Evolutionary conservation across 768 basidiomycete species (phyloP).

Genomic region (Rhizopogon vinicolor): DNA sequence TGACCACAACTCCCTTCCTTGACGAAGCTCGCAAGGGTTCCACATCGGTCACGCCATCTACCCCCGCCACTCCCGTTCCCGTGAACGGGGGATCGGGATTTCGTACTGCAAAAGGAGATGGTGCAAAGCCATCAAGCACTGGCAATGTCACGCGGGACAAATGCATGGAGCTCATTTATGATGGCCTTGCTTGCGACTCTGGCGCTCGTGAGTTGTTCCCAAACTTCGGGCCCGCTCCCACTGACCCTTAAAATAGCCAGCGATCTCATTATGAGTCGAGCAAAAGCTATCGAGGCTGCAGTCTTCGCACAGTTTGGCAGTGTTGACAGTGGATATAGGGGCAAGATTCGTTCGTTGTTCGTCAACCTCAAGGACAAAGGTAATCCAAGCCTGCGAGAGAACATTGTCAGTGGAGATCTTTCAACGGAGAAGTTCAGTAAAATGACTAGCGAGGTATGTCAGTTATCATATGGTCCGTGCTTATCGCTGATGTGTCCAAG

Average conservation of each 20-base stretch:
- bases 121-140: slow-evolving; percentile 47
- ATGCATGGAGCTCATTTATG: slow-evolving; percentile 87
- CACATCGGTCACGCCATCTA: slow-evolving; percentile 36
- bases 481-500: slow-evolving; percentile 32
- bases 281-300: slow-evolving; percentile 67
- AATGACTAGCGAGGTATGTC: slow-evolving; percentile 74
- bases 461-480: background rate
- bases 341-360: slow-evolving; percentile 82
- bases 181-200: slow-evolving; percentile 84
- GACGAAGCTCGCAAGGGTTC: slow-evolving; percentile 26
- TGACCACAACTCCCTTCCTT: slow-evolving; percentile 5
- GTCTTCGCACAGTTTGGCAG: slow-evolving; percentile 44
- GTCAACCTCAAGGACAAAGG: slow-evolving; percentile 95
- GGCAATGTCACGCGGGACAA: slow-evolving; percentile 81
- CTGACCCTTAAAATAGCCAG: slow-evolving; percentile 40
- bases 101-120: slow-evolving; percentile 70
- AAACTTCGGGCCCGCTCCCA: background rate
- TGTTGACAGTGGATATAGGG: slow-evolving; percentile 52
- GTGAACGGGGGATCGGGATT: slow-evolving; percentile 30
- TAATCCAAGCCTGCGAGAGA: slow-evolving; percentile 83
- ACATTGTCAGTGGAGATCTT: slow-evolving; percentile 80
- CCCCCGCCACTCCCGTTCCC: slow-evolving; percentile 24
- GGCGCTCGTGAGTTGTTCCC: slow-evolving; percentile 66
- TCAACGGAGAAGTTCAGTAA: slow-evolving; percentile 61
- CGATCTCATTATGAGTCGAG: slow-evolving; percentile 62